Evolutionary conservation across 2,329 filamentous ascomycete species (phyloP), one percentile per base, ranked within the genome.

Genomic region (Macrophomina tecta): DNA sequence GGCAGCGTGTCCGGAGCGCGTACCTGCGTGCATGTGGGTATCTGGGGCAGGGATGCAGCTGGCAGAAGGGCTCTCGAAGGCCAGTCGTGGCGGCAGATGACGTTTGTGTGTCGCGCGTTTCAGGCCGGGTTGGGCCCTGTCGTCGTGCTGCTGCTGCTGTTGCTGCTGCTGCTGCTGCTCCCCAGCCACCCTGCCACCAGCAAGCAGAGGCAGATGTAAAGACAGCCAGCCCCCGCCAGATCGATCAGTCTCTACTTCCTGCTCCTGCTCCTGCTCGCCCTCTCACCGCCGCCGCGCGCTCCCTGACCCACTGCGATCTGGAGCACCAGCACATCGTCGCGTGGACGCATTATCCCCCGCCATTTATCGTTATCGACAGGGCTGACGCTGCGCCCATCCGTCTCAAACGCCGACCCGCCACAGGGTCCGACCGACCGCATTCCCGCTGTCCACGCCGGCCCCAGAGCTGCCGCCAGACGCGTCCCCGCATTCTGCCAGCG

Each of bases 281-380:
- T 30, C 40, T 48, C 40, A 46, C 56, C 56, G 56, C 56, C 28
- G 56, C 56, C 56, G 23, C 56, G 23, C 56, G 7, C 36, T 12
- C 45, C 56, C 40, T 61, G 56, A 61, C 56, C 56, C 56, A 61
- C 56, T 40, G 38, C 6, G 56, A 61, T 61, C 56, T 61, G 9
- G 55, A n/a, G 34, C 55, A 58, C 45, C 55, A 28, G 55, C 56
- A 48, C 56, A 61, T 61, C 56, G 56, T 61, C 56, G 56, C 56
- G 42, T 61, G 56, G 49, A 40, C 23, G 56, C 56, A 48, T 48
- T 40, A 38, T 11, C 52, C 51, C 32, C 32, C 34, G 23, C 23
- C 23, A 23, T 23, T 23, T 23, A 23, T 23, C 23, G 23, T 28
- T 48, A 46, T 46, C 40, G 23, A 32, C 56, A 60, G 42, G 56